A percentile compares a stretch with the other conserved stretches of the same genome.
phyloP scores from a whole-genome alignment of 805 yeast genomes.

The Suhomyces prunicola region DNA sequence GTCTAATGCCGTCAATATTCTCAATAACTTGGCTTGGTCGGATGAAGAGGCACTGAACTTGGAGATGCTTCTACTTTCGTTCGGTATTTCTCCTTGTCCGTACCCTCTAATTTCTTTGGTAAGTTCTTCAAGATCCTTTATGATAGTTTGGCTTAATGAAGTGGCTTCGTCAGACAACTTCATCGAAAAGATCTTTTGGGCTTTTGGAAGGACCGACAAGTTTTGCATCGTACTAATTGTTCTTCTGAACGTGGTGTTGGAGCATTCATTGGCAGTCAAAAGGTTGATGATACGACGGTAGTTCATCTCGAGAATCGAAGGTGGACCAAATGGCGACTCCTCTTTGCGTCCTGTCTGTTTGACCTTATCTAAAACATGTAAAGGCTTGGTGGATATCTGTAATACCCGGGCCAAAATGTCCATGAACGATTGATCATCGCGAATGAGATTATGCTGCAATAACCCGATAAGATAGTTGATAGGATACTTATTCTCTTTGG shows the following conservation, averaged over 20 bases:
- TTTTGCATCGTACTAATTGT: constrained; percentile 79
- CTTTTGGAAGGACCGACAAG: constrained; percentile 57
- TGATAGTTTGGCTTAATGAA: constrained; percentile 50
- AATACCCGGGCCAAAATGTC: constrained; percentile 72
- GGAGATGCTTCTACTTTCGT: constrained; percentile 53
- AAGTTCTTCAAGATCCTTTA: constrained; percentile 52
- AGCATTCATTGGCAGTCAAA: constrained; percentile 77
- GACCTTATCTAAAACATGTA: constrained; percentile 48
- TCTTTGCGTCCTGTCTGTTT: constrained; percentile 8
- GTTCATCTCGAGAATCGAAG: constrained; percentile 61
- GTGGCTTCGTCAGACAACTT: constrained; percentile 68
- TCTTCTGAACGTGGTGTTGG: constrained; percentile 80
- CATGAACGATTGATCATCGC: constrained; percentile 71
- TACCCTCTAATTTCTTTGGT: constrained; percentile 42
- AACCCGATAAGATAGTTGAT: constrained; percentile 64
- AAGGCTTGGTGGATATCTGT: constrained; percentile 73
- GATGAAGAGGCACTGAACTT: constrained; percentile 78
- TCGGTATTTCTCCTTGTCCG: constrained; percentile 18
- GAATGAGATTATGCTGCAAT: constrained; percentile 60
- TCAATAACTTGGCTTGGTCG: constrained; percentile 82
- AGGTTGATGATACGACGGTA: constrained; percentile 63
- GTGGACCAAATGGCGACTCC: constrained; percentile 41
- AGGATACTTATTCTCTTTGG: constrained; percentile 58
- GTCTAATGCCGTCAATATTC: constrained; percentile 85
- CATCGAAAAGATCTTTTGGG: constrained; percentile 60